These are phyloP conservation scores for Vitis hybrid DNA, from an alignment of 177 flowering plant species.

Conservation along the genomic window DNA sequence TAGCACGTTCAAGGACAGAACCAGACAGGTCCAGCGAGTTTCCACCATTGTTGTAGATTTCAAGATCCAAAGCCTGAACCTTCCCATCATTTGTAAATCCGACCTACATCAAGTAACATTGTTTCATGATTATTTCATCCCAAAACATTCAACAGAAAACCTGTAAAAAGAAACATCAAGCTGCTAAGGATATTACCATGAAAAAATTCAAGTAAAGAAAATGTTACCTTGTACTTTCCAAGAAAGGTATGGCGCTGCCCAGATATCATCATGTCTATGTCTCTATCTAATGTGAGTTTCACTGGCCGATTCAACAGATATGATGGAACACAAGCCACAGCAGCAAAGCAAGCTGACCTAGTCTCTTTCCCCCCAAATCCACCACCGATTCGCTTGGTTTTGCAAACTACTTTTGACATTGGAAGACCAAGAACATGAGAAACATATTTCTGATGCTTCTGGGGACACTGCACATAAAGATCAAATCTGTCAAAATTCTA, in stretches of 20 bases:
- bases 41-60: conserved; percentile 91
- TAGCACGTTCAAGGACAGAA: conserved; percentile 88
- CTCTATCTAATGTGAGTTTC: conserved; percentile 85
- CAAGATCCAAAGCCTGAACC: conserved; percentile 83
- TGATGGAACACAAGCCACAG: conserved; percentile 86
- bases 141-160: not conserved
- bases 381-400: conserved; percentile 93
- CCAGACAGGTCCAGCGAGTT: conserved; percentile 84
- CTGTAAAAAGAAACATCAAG: too few relatives aligned
- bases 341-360: conserved; percentile 78
- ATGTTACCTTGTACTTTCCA: conserved; percentile 90
- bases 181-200: too few relatives aligned
- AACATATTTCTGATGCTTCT: conserved; percentile 92
- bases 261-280: conserved; percentile 88
- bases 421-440: conserved; percentile 88
- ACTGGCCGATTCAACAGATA: conserved; percentile 84
- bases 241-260: conserved; percentile 98
- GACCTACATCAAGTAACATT: conserved; percentile 48
- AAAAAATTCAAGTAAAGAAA: conserved; percentile 6
- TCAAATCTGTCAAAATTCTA: not conserved
- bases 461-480: conserved; percentile 69
- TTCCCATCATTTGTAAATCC: conserved; percentile 90
- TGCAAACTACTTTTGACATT: conserved; percentile 96
- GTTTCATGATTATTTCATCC: conserved; percentile 1
- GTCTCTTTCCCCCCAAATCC: conserved; percentile 99